A percentile compares a stretch with the other conserved stretches of the same genome.
These are phyloP conservation scores for Arthrobotrys sphaeroides DNA, from an alignment of 2,329 filamentous ascomycete genomes.

Conservation along the genomic window DNA sequence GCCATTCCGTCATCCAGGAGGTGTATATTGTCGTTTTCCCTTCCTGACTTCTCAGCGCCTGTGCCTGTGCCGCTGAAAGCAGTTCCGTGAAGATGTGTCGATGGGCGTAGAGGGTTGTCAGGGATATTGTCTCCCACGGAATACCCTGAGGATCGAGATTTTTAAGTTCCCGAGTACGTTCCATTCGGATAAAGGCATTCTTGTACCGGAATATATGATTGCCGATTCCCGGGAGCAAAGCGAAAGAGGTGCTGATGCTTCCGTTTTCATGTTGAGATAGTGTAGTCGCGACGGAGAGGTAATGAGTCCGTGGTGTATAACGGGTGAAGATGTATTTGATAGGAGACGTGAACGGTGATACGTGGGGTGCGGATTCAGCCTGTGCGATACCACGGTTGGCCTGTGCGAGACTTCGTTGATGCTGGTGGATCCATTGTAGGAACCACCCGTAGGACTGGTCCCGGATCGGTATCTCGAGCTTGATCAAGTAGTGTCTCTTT, in stretches of 20 bases:
- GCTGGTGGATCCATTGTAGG: conserved; percentile 89
- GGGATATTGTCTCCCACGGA: conserved; percentile 90
- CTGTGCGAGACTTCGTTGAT: conserved; percentile 71
- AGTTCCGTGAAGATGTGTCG: conserved; percentile 89
- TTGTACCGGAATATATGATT: conserved; percentile 86
- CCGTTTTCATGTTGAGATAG: conserved; percentile 72
- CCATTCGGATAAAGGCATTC: conserved; percentile 86
- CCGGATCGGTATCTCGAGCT: conserved; percentile 93
- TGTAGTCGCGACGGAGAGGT: conserved; percentile 73
- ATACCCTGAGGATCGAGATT: conserved; percentile 82
- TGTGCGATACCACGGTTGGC: conserved; percentile 56
- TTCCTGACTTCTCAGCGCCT: conserved; percentile 82
- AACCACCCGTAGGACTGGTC: conserved; percentile 96
- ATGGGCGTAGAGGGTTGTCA: conserved; percentile 90
- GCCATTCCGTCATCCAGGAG: conserved; percentile 84
- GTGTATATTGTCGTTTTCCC: conserved; percentile 94
- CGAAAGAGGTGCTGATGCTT: conserved; percentile 79
- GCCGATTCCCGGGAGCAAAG: conserved; percentile 89
- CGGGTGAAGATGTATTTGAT: conserved; percentile 65
- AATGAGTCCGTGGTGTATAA: conserved; percentile 70
- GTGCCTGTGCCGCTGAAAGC: conserved; percentile 83
- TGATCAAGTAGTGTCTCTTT: conserved; percentile 86
- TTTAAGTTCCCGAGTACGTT: conserved; percentile 83
- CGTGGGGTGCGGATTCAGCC: conserved; percentile 66
- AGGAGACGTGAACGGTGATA: conserved; percentile 66